Evolutionary conservation across 345 rosid species (phyloP), one percentile per base, ranked within the genome.

Genomic region (Citrus sp.): DNA sequence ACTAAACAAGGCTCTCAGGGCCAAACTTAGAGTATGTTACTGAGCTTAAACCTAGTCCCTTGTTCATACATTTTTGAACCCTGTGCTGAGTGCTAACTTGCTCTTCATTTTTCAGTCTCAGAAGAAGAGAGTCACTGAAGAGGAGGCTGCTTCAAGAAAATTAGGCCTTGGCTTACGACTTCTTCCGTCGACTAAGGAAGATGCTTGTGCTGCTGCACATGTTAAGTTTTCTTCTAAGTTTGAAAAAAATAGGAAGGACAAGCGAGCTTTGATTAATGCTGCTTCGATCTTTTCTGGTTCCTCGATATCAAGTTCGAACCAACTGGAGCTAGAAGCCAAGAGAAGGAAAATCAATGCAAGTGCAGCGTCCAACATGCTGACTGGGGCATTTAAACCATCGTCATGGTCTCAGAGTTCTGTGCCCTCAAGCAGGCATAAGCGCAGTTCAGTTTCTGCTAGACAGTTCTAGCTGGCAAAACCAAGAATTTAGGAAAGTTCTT

Each of bases 71-170:
- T 64, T 32, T 4, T 14, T 56, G 25, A 7, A 8, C 42, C 37
- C 32, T 54, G 63, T 71, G 19, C 62, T 54, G 73, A 69, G 46
- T 71, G 61, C 62, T 30, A 75, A 65, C 79, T 61, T 4, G 9
- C 58, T 4, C 28, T 8, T 34, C 59, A 1, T 69, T 14, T 59
- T 59, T 73, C 88, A 87, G 96, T 85, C 82, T 73, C 96, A 94
- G 72, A 90, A 92, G 87, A 97, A 93, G 82, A 89, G 98, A 80
- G 89, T 97, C 65, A 86, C 86, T 25, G 96, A 97, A 82, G 99
- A 94, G 83, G 98, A 97, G 82, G 76, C 86, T 71, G 83, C 85
- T 70, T 87, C 94, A 35, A 92, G 86, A 83, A 94, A 87, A 84
- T 73, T 84, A 81, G 99, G 99, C 27, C 88, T 93, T 30, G 91